These are phyloP conservation scores for Vanrija humicola DNA, from an alignment of 1,284 basidiomycete species.

Conservation along the genomic window DNA sequence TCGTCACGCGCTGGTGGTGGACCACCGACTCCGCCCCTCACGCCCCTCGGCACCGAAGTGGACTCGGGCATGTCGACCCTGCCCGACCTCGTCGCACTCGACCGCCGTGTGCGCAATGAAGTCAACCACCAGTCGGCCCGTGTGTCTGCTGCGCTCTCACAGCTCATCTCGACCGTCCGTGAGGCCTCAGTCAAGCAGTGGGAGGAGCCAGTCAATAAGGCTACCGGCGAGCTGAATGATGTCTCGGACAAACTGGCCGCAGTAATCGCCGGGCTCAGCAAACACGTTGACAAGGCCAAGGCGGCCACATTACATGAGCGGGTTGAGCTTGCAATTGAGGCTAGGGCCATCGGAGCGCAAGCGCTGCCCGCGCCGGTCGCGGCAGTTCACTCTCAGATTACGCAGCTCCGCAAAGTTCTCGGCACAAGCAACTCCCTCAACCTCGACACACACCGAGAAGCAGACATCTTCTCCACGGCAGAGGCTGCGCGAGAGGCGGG, in stretches of 20 bases:
- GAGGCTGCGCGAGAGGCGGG: conserved; percentile 13
- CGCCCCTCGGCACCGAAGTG: conserved; percentile 3
- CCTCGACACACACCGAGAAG: conserved; percentile 10
- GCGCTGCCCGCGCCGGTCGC: not conserved
- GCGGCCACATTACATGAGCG: not conserved
- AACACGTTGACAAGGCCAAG: not conserved
- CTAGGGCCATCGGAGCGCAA: no score
- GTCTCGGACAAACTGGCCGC: not conserved
- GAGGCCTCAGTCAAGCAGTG: conserved; percentile 9
- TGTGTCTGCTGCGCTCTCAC: conserved; percentile 58
- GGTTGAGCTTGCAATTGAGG: no score
- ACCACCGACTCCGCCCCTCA: conserved; percentile 15
- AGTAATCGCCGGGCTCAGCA: not conserved
- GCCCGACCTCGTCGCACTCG: conserved; percentile 60
- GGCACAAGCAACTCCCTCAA: not conserved
- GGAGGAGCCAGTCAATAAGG: conserved; percentile 5
- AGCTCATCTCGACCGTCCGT: conserved; percentile 4
- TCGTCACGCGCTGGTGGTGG: conserved; percentile 1
- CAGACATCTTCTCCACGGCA: conserved; percentile 11
- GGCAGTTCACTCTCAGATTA: conserved; percentile 2
- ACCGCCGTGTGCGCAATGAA: conserved; percentile 64
- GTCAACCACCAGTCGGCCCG: conserved; percentile 64
- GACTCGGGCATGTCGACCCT: not conserved
- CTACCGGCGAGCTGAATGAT: not conserved
- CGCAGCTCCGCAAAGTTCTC: conserved; percentile 7